Conservation (phyloP, 768 basidiomycete species). For the Russula virescens region DNA sequence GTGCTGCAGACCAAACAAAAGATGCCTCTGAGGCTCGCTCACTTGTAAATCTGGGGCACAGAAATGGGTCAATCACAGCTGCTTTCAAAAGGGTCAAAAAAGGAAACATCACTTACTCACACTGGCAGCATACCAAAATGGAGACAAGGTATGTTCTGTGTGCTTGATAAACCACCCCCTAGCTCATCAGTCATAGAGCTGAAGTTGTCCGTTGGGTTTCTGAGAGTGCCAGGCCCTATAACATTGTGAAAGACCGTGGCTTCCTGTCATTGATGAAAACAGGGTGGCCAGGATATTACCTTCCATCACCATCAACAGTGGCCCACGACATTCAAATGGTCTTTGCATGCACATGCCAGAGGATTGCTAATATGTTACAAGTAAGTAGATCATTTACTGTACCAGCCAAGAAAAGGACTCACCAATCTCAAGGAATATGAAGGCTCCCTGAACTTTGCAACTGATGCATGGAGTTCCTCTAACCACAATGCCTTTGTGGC, state of each 20-base stretch:
- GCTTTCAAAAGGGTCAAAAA: too few relatives aligned
- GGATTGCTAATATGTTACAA: constrained; percentile 27
- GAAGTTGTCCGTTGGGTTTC: constrained; percentile 35
- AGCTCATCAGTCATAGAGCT: not conserved
- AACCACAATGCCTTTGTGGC: not conserved
- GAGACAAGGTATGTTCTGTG: too few relatives aligned
- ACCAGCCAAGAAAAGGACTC: not conserved
- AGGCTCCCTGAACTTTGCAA: not conserved
- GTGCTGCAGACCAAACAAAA: too few relatives aligned
- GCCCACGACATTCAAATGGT: constrained; percentile 31
- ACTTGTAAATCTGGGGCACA: too few relatives aligned
- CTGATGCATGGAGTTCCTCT: not conserved
- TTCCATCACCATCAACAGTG: constrained; percentile 34
- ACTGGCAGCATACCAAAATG: too few relatives aligned
- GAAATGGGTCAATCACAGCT: too few relatives aligned
- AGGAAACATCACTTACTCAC: too few relatives aligned
- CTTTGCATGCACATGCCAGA: constrained; percentile 25
- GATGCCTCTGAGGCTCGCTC: too few relatives aligned
- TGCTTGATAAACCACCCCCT: too few relatives aligned
- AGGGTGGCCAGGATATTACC: constrained; percentile 31
- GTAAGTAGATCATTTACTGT: not conserved
- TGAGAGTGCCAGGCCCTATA: constrained; percentile 32
- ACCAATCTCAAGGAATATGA: not conserved
- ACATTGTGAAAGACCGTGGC: constrained; percentile 33
- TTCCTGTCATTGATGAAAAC: constrained; percentile 34